Base-by-base conservation (phyloP, 345 rosid species). In the Acer yangbiense region DNA sequence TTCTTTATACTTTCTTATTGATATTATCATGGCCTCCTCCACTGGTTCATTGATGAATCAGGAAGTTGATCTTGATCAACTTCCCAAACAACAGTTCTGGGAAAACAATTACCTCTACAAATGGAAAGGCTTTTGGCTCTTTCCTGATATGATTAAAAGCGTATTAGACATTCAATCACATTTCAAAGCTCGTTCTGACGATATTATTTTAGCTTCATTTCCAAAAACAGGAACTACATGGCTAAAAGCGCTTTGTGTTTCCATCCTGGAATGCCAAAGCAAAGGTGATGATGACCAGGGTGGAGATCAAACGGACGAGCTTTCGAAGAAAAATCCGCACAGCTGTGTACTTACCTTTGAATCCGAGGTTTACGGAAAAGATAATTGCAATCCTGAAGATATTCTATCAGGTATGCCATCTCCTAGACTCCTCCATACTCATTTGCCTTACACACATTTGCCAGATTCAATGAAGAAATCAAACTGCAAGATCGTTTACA, bases 151-250 rank as follows among this genome's bases (percentile, higher is more conserved):
- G 14, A 75, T 73, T 2, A 60, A 23, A 52, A 61, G 76, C 48
- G n/a, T 72, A 25, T 32, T 78, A 62, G 54, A 80, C 1, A 1
- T 76, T 18, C 73, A 76, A 9, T 83, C 81, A 9, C 66, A 39
- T 1, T 86, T 78, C 21, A 12, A 75, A 58, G 75, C 86, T 0
- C 72, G 41, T 8, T 63, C 66, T 3, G 84, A 79, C 0, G 87
- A 86, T 65, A 29, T 82, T 0, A 63, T 86, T 73, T 68, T 86
- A 14, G 78, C 85, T 1, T 79, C 88, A 44, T 71, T 48, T 16
- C 75, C 79, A 82, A 86, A 81, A 66, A 84, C 85, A 3, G 88
- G 88, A 2, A 84, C 80, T 62, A 83, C 84, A 6, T 84, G 85
- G 83, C 84, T 86, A 16, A 84, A 84, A 44, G 85, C 87, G 27